Evolutionary conservation across 2,329 filamentous ascomycete genomes (phyloP).

Genomic region (Colletotrichum somersetense): DNA sequence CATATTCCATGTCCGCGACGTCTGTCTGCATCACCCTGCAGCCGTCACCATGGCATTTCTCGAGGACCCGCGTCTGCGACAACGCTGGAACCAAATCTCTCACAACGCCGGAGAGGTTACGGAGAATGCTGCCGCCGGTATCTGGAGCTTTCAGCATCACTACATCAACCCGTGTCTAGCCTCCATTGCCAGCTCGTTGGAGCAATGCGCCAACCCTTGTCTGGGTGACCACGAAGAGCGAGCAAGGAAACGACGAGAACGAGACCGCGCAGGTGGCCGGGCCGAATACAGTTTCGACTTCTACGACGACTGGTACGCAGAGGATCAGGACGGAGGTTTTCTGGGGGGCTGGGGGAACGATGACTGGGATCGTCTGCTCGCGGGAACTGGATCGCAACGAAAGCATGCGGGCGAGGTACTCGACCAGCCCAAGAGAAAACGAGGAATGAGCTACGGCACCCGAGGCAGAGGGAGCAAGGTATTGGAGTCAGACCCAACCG

Average conservation of each 20-base stretch:
- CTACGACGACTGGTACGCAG: constrained; percentile 94
- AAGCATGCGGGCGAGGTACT: constrained; percentile 56
- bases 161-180: constrained; percentile 87
- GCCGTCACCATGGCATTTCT: constrained; percentile 67
- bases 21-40: constrained; percentile 26
- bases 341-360: constrained; percentile 83
- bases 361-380: constrained; percentile 86
- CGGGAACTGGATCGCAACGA: constrained; percentile 70
- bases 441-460: constrained; percentile 92
- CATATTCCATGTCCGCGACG: constrained; percentile 31
- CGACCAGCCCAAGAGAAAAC: constrained; percentile 77
- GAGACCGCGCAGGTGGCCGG: constrained; percentile 68
- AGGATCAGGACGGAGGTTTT: constrained; percentile 63
- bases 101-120: constrained; percentile 92
- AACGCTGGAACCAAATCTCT: constrained; percentile 92
- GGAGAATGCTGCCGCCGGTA: constrained; percentile 88
- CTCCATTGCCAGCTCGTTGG: constrained; percentile 74
- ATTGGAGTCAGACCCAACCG: constrained; percentile 80
- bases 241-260: constrained; percentile 74
- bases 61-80: constrained; percentile 88
- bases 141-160: constrained; percentile 89
- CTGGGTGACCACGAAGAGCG: constrained; percentile 81
- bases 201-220: constrained; percentile 80
- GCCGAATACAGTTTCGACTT: constrained; percentile 95
- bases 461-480: constrained; percentile 59